A percentile compares a stretch with the other conserved stretches of the same genome.
Conservation (phyloP, 257 asterid species). For the Lantana camara region DNA sequence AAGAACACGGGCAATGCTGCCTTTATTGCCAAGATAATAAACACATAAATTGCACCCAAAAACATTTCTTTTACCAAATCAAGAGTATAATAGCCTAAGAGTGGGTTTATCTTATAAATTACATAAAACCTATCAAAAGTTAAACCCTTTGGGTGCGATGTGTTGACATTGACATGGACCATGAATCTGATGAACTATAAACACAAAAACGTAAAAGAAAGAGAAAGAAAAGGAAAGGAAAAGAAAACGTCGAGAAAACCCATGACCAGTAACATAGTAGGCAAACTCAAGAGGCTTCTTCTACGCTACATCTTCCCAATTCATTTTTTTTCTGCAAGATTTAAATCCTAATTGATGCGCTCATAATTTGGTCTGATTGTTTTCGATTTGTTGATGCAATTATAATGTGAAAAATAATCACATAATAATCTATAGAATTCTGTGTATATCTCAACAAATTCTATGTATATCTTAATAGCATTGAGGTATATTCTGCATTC, state of each 20-base stretch:
- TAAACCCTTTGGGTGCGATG: not conserved
- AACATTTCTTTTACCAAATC: not conserved
- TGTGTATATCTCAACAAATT: too few relatives aligned
- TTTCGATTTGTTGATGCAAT: too few relatives aligned
- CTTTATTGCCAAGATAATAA: not conserved
- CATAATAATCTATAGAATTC: too few relatives aligned
- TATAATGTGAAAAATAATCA: too few relatives aligned
- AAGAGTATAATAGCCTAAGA: not conserved
- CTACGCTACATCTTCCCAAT: slow-evolving; percentile 31
- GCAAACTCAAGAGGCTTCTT: slow-evolving; percentile 58
- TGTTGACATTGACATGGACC: not conserved
- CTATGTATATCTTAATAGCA: too few relatives aligned
- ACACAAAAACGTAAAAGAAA: not conserved
- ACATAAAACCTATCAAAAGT: not conserved
- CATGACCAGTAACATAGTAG: slow-evolving; percentile 73
- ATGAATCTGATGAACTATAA: not conserved
- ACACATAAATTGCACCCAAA: slow-evolving; percentile 5
- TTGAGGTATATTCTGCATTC: too few relatives aligned
- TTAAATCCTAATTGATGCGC: too few relatives aligned
- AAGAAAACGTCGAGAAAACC: slow-evolving; percentile 56
- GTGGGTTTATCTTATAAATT: not conserved
- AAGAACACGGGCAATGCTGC: not conserved
- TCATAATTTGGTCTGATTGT: too few relatives aligned
- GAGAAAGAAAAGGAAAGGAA: not conserved
- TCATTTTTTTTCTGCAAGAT: not conserved